These are phyloP conservation scores for Aurinia saxatilis DNA, from an alignment of 345 rosid species.

Conservation along the genomic window DNA sequence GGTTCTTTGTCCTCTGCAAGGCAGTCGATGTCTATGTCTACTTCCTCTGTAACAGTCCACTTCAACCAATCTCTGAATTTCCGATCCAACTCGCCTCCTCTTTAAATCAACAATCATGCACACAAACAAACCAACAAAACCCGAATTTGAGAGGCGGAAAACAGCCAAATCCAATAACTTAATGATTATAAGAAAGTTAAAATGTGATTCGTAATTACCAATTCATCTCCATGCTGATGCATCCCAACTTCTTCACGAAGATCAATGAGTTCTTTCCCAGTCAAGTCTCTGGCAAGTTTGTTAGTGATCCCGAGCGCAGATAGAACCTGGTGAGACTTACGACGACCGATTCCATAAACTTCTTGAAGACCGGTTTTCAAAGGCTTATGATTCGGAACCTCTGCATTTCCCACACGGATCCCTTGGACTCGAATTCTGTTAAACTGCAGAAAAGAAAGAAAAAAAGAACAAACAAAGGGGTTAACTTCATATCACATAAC, in stretches of 20 bases:
- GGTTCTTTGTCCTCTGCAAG: slow-evolving; percentile 55
- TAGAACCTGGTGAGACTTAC: slow-evolving; percentile 61
- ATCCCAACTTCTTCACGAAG: slow-evolving; percentile 63
- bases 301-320: slow-evolving; percentile 49
- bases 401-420: slow-evolving; percentile 61
- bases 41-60: slow-evolving; percentile 54
- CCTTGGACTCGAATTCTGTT: slow-evolving; percentile 42
- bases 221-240: slow-evolving; percentile 54
- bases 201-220: slow-evolving; percentile 32
- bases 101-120: background rate
- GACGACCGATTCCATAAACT: slow-evolving; percentile 64
- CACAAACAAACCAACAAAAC: background rate
- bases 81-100: slow-evolving; percentile 43
- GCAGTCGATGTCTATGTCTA: slow-evolving; percentile 43
- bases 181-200: background rate
- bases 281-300: slow-evolving; percentile 59
- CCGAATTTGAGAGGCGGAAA: background rate
- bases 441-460: too few species aligned
- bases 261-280: slow-evolving; percentile 55
- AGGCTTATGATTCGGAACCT: slow-evolving; percentile 55
- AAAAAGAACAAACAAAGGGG: background rate
- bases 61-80: slow-evolving; percentile 43
- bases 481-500: background rate
- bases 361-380: slow-evolving; percentile 54
- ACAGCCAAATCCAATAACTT: background rate